Conservation (phyloP, 441 rosid genomes). For the Eutrema salsugineum region DNA sequence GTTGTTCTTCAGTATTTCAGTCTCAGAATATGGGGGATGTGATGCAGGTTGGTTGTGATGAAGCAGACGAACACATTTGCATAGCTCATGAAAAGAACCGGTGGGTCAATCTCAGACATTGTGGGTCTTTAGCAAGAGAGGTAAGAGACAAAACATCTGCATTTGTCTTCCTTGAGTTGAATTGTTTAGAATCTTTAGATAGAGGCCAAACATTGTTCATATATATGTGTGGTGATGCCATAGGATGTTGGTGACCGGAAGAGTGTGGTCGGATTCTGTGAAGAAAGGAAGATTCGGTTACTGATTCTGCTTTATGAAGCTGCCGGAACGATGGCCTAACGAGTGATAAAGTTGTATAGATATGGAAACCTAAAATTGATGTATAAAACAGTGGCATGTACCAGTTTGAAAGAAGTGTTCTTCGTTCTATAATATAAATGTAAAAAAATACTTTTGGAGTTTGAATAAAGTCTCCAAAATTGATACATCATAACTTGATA, state of each 20-base stretch:
- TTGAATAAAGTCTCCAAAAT: too few species aligned
- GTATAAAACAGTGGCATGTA: neutral
- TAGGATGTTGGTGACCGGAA: constrained; percentile 21
- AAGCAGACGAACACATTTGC: constrained; percentile 12
- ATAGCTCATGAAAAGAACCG: constrained; percentile 1
- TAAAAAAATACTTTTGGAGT: neutral
- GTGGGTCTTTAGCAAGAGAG: constrained; percentile 8
- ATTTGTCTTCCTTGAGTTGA: neutral
- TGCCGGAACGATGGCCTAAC: neutral
- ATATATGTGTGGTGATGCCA: neutral
- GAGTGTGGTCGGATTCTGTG: neutral
- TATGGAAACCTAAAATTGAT: neutral
- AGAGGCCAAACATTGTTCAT: neutral
- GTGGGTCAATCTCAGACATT: constrained; percentile 15
- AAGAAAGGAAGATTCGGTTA: constrained; percentile 8
- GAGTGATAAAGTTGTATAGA: neutral
- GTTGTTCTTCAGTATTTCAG: neutral
- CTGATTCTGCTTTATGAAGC: constrained; percentile 13
- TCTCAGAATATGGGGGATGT: neutral
- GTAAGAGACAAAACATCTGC: constrained; percentile 8
- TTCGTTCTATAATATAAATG: neutral
- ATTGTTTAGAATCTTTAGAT: neutral
- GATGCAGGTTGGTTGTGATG: constrained; percentile 20
- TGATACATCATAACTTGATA: too few species aligned
- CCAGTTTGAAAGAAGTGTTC: neutral